Percentiles rank a stretch among this genome's conserved stretches.
Conservation (phyloP, 306 rosid species). For the Fragaria ananassa region DNA sequence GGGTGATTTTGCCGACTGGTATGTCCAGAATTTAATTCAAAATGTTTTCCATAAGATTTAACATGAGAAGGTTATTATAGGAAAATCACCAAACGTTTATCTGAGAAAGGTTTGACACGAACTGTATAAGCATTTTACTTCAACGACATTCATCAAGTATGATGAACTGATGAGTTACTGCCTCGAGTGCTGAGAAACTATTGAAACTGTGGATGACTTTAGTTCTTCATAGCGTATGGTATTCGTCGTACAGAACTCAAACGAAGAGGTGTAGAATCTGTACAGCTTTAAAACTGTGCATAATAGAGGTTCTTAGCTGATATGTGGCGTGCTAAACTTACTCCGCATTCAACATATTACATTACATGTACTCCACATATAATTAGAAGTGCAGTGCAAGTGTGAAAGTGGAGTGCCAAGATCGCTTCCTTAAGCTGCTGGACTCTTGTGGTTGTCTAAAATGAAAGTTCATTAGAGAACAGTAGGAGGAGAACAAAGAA, state of each 20-base stretch:
- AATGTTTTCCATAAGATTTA: neutral
- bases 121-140: neutral
- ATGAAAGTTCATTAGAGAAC: neutral
- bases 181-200: neutral
- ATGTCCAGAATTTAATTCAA: constrained; percentile 16
- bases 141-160: neutral
- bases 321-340: neutral
- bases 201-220: neutral
- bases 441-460: neutral
- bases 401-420: neutral
- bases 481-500: neutral
- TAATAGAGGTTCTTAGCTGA: neutral
- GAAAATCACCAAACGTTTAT: neutral
- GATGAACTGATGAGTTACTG: neutral
- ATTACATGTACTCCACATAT: neutral
- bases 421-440: neutral
- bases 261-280: neutral
- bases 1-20: constrained; percentile 99
- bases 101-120: neutral
- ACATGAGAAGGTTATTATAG: neutral
- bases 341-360: neutral
- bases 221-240: neutral
- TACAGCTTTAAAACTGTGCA: neutral
- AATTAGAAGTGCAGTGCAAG: neutral
- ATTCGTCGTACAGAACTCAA: neutral